phyloP scores from a whole-genome alignment of 2,329 filamentous ascomycete species.

The Phialophora chinensis region DNA sequence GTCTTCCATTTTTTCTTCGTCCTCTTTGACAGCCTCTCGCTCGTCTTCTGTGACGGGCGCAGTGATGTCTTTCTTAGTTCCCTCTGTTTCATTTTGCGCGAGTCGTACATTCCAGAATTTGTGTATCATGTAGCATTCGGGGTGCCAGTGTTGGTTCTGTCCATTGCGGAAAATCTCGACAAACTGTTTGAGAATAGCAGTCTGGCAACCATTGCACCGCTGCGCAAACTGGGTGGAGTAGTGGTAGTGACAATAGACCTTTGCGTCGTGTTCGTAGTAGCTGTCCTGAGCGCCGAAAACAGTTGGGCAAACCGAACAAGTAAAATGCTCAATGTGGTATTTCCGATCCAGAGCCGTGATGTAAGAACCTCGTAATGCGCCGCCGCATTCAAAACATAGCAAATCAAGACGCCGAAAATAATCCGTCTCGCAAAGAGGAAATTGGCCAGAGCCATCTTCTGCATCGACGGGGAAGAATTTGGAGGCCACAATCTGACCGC shows the following conservation, averaged over 20 bases:
- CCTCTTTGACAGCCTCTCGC: constrained; percentile 76
- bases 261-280: constrained; percentile 96
- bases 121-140: constrained; percentile 99
- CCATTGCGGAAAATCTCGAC: constrained; percentile 98
- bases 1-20: constrained; percentile 94
- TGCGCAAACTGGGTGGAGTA: constrained; percentile 98
- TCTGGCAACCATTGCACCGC: constrained; percentile 94
- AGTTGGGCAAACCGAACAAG: constrained; percentile 93
- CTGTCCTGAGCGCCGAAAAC: constrained; percentile 98
- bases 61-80: constrained; percentile 54
- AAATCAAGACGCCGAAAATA: constrained; percentile 93
- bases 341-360: constrained; percentile 97
- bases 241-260: constrained; percentile 98
- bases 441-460: constrained; percentile 80
- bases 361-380: constrained; percentile 92
- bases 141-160: constrained; percentile 98
- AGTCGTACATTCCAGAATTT: constrained; percentile 99
- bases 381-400: constrained; percentile 88
- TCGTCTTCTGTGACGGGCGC: constrained; percentile 68
- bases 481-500: constrained; percentile 93
- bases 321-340: constrained; percentile 99
- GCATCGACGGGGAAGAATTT: constrained; percentile 99
- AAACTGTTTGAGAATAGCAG: constrained; percentile 97
- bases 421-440: constrained; percentile 95
- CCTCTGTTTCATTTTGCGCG: constrained; percentile 63